These are phyloP conservation scores for Salix exigua DNA, from an alignment of 345 rosid genomes.

Conservation along the genomic window DNA sequence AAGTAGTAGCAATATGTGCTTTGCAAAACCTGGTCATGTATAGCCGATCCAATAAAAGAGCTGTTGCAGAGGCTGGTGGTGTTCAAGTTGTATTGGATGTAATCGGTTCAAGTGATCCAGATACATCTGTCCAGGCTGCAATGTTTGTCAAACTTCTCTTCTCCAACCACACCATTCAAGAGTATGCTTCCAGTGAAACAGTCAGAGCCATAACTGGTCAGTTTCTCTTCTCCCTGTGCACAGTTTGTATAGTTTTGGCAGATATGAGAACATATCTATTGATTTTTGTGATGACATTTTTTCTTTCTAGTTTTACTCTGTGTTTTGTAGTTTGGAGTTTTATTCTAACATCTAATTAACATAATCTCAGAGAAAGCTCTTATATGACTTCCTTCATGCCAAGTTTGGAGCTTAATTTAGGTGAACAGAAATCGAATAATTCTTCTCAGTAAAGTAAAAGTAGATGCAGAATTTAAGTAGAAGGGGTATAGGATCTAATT, in stretches of 20 bases:
- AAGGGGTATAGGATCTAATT: background rate
- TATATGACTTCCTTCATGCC: background rate
- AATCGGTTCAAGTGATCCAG: conserved; percentile 90
- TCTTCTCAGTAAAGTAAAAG: background rate
- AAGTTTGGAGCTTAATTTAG: background rate
- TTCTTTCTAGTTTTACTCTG: background rate
- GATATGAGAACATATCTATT: background rate
- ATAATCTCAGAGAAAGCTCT: background rate
- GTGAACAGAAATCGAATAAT: background rate
- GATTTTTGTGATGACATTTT: background rate
- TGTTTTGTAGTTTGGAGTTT: background rate
- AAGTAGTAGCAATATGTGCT: conserved; percentile 97
- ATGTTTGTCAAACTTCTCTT: conserved; percentile 92
- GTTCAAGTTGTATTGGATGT: conserved; percentile 95
- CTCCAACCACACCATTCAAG: conserved; percentile 96
- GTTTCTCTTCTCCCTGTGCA: conserved; percentile 12
- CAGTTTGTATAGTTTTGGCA: background rate
- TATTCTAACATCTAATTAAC: background rate
- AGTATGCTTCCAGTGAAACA: conserved; percentile 97
- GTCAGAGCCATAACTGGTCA: conserved; percentile 98
- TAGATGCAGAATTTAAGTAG: background rate
- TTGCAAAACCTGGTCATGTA: conserved; percentile 95
- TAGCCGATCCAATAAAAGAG: conserved; percentile 95
- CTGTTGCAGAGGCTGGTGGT: conserved; percentile 99
- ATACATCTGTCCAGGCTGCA: conserved; percentile 97